Evolutionary conservation across 352 stramenopile genomes (phyloP).

Genomic region (Phytophthora vignae): DNA sequence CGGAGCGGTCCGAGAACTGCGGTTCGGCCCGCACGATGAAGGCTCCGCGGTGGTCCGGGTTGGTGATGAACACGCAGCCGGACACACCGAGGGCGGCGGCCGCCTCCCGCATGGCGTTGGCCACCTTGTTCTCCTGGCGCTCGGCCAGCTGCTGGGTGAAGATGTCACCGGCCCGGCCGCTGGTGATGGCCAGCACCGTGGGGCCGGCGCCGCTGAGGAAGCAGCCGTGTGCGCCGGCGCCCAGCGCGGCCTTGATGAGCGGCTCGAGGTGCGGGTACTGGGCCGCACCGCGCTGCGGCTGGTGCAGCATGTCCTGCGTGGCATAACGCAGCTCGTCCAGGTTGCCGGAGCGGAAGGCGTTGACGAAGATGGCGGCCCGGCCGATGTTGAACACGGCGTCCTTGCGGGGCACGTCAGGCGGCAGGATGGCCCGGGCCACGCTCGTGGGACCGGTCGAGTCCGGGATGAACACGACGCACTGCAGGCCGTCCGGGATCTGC

Average conservation of each 20-base stretch:
- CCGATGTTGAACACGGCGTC: slow-evolving; percentile 98
- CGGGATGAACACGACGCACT: slow-evolving; percentile 99
- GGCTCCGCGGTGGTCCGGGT: slow-evolving; percentile 95
- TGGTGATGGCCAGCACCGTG: slow-evolving; percentile 98
- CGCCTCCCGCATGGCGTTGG: slow-evolving; percentile 96
- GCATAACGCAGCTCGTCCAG: slow-evolving; percentile 96
- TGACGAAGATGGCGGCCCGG: slow-evolving; percentile 97
- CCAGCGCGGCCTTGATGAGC: slow-evolving; percentile 97
- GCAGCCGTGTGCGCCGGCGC: slow-evolving; percentile 93
- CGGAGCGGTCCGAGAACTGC: slow-evolving; percentile 89
- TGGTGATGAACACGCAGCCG: slow-evolving; percentile 97
- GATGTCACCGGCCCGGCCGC: slow-evolving; percentile 97
- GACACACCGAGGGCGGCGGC: slow-evolving; percentile 92
- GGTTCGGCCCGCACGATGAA: slow-evolving; percentile 96
- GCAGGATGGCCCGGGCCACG: slow-evolving; percentile 93
- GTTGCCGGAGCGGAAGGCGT: slow-evolving; percentile 96
- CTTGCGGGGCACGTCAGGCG: slow-evolving; percentile 85
- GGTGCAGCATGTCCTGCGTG: slow-evolving; percentile 95
- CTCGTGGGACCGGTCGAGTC: slow-evolving; percentile 97
- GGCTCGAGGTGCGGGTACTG: slow-evolving; percentile 98
- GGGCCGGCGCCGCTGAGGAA: slow-evolving; percentile 98
- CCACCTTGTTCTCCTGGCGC: slow-evolving; percentile 92
- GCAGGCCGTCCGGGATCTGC: slow-evolving; percentile 94
- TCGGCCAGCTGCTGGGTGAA: slow-evolving; percentile 97
- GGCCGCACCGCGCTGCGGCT: slow-evolving; percentile 95